Evolutionary conservation across 2,329 filamentous ascomycete species (phyloP).

Genomic region (Aureobasidium leucospermi): DNA sequence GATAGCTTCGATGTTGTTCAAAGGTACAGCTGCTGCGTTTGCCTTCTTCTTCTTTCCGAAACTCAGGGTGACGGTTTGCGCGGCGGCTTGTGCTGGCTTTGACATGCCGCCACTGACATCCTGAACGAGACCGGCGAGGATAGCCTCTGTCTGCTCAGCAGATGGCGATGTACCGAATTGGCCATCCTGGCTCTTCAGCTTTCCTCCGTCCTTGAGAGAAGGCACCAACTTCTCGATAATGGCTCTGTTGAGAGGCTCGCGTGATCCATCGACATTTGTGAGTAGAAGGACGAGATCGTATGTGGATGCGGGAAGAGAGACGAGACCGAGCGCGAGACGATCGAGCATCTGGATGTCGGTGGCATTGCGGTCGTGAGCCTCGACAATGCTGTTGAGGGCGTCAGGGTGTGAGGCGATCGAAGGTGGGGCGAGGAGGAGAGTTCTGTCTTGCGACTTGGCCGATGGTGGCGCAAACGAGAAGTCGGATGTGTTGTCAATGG

Average conservation of each 20-base stretch:
- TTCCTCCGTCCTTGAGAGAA: slow-evolving; percentile 62
- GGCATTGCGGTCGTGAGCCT: slow-evolving; percentile 62
- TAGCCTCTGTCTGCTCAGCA: slow-evolving; percentile 64
- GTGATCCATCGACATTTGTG: slow-evolving; percentile 64
- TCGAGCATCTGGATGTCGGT: slow-evolving; percentile 98
- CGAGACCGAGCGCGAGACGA: slow-evolving; percentile 74
- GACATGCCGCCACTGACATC: slow-evolving; percentile 58
- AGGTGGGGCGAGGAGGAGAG: slow-evolving; percentile 81
- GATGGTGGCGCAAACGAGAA: slow-evolving; percentile 22
- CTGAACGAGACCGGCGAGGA: slow-evolving; percentile 68
- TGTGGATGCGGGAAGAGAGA: slow-evolving; percentile 64
- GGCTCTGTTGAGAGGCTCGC: slow-evolving; percentile 59
- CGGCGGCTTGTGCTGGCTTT: slow-evolving; percentile 43
- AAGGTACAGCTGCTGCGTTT: slow-evolving; percentile 33
- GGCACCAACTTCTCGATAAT: slow-evolving; percentile 63
- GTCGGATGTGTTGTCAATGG: slow-evolving; percentile 33
- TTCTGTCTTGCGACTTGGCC: slow-evolving; percentile 43
- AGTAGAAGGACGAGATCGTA: slow-evolving; percentile 85
- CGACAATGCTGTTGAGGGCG: slow-evolving; percentile 62
- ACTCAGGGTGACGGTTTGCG: slow-evolving; percentile 42
- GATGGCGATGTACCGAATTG: slow-evolving; percentile 39
- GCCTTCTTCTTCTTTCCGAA: slow-evolving; percentile 52
- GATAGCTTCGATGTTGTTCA: slow-evolving; percentile 26
- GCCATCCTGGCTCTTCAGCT: slow-evolving; percentile 62
- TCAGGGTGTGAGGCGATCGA: slow-evolving; percentile 82